Evolutionary conservation across 2,329 filamentous ascomycete species (phyloP), one percentile per base, ranked within the genome.

Genomic region (Fusarium continuum): DNA sequence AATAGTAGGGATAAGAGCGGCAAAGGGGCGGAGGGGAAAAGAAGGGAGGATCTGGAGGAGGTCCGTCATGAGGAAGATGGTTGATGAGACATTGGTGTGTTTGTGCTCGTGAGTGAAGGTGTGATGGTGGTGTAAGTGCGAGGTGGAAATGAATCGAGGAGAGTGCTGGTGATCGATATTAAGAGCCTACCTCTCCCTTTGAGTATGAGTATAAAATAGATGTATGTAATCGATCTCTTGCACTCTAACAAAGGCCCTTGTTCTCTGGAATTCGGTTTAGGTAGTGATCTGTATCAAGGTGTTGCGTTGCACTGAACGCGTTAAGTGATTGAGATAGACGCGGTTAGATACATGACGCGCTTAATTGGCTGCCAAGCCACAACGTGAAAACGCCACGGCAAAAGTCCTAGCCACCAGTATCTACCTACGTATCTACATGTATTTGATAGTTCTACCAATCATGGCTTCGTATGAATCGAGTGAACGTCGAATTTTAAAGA

Each of bases 21-120:
- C 82, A 78, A 91, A 94, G 61, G 84, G 83, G 72, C 85, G 83
- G 65, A 85, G 83, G 59, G 90, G 85, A 74, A 97, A 96, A 77
- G 87, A 84, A 70, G 94, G 93, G 67, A 97, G 85, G 74, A 96
- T 87, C 74, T 87, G 85, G 73, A 89, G 85, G 73, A 98, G 87
- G 85, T 98, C 94, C 71, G 89, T 92, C 92, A 96, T 96, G 76
- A 66, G 61, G 63, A 52, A 39, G 55, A 40, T 51, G 60, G 48
- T 40, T 34, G 39, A 46, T 51, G 34, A 55, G 65, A 47, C 64
- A 65, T 58, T 29, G 32, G 23, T 48, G 46, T 23, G 28, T 22
- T 26, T 38, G 23, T 16, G 36, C 16, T 39, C 17, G 32, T 17
- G 17, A 22, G 23, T 19, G 20, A 39, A 16, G 23, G 49, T 64